These are phyloP conservation scores for Erodium moschatum DNA, from an alignment of 441 rosid species.

Conservation along the genomic window DNA sequence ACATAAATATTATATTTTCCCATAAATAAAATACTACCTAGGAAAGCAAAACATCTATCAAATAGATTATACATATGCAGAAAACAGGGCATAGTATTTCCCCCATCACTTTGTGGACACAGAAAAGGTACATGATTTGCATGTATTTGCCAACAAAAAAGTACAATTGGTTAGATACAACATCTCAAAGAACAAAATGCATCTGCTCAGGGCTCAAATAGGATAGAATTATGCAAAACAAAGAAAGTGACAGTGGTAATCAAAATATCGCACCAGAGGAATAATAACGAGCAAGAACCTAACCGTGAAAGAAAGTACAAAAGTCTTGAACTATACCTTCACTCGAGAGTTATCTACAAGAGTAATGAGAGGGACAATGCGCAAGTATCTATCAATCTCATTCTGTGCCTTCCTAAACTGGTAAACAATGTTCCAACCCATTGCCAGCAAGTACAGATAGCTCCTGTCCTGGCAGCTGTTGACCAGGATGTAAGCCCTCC, in stretches of 20 bases:
- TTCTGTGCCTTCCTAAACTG: slow-evolving; percentile 82
- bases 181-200: not conserved
- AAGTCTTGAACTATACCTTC: slow-evolving; percentile 38
- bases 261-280: too few species aligned
- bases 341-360: slow-evolving; percentile 82
- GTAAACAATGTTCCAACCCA: slow-evolving; percentile 95
- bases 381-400: slow-evolving; percentile 80
- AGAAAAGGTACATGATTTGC: not conserved
- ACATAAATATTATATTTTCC: too few species aligned
- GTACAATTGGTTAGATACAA: not conserved
- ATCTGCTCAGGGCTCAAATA: not conserved
- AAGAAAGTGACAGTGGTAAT: not conserved
- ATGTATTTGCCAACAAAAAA: not conserved
- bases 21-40: not conserved
- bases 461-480: slow-evolving; percentile 82
- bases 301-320: not conserved
- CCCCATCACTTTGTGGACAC: not conserved
- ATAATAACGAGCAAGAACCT: not conserved
- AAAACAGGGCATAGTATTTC: not conserved
- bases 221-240: not conserved
- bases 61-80: not conserved
- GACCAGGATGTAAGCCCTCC: slow-evolving; percentile 69
- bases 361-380: slow-evolving; percentile 78
- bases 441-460: slow-evolving; percentile 83
- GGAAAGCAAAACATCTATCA: too few species aligned